A percentile compares a stretch with the other conserved stretches of the same genome.
phyloP scores from a whole-genome alignment of 176 grass and related monocot species.

The Triticum dicoccoides region DNA sequence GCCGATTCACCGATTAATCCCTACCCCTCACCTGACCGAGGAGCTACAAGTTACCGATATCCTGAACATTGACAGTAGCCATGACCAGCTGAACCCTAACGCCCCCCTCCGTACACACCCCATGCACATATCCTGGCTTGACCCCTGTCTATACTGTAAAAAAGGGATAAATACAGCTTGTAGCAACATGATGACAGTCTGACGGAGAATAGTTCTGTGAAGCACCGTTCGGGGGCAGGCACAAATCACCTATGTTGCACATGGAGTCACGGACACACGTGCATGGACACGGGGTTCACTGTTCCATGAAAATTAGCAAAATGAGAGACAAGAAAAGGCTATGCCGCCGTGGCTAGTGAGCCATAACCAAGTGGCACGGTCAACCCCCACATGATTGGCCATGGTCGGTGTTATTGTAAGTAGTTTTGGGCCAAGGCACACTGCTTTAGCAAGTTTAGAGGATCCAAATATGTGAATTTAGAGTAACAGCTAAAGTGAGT shows the following conservation, averaged over 20 bases:
- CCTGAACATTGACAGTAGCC: not conserved
- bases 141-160: not conserved
- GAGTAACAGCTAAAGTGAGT: not conserved
- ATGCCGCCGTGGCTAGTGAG: not conserved
- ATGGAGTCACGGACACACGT: not conserved
- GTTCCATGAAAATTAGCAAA: not conserved
- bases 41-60: no score
- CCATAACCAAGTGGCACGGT: not conserved
- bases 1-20: no score
- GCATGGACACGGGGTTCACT: not conserved
- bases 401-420: not conserved
- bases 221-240: not conserved
- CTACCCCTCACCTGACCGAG: no score
- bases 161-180: not conserved
- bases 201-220: not conserved
- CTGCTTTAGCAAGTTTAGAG: not conserved
- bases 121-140: not conserved
- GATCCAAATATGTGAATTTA: not conserved
- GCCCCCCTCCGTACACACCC: not conserved
- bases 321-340: not conserved
- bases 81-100: not conserved
- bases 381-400: not conserved
- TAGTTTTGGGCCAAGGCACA: not conserved
- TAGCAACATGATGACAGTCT: not conserved
- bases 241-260: not conserved